These are phyloP conservation scores for Theileria parva DNA, from an alignment of 169 alveolate genomes.

Conservation along the genomic window DNA sequence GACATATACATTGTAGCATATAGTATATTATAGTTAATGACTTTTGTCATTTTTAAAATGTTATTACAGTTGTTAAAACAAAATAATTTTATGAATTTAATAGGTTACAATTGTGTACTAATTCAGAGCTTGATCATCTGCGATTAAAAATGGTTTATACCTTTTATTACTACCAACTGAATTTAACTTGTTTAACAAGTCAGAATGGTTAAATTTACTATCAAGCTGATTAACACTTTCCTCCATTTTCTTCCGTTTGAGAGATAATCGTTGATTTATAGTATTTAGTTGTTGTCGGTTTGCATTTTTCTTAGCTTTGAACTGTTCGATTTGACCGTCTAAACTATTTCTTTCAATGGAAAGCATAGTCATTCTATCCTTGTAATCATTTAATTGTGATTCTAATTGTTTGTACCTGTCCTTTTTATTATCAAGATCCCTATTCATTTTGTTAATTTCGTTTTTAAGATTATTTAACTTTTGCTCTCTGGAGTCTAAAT, in stretches of 20 bases:
- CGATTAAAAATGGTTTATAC: neutral
- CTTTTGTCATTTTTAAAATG: neutral
- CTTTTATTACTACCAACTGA: neutral
- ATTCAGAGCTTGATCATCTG: slow-evolving; percentile 5
- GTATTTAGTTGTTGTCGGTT: slow-evolving; percentile 59
- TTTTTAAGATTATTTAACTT: slow-evolving; percentile 21
- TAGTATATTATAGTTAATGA: neutral
- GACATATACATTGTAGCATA: too few species aligned
- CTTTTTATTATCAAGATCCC: slow-evolving; percentile 36
- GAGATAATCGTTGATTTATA: slow-evolving; percentile 44
- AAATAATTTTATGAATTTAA: neutral
- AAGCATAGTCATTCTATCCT: slow-evolving; percentile 60
- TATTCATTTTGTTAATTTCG: slow-evolving; percentile 31
- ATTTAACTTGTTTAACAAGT: slow-evolving; percentile 2
- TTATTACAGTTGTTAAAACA: neutral
- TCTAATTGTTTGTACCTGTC: slow-evolving; percentile 19
- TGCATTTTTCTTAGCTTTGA: slow-evolving; percentile 39
- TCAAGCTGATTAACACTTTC: slow-evolving; percentile 31
- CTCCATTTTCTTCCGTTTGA: slow-evolving; percentile 47
- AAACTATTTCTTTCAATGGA: slow-evolving; percentile 65
- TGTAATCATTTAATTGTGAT: slow-evolving; percentile 48
- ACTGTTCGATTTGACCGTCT: slow-evolving; percentile 66
- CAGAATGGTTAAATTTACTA: neutral
- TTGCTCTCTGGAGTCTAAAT: slow-evolving; percentile 31
- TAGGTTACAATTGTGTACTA: neutral